phyloP scores from a whole-genome alignment of 2,329 filamentous ascomycete species.

The Sphaerostilbella broomeana region DNA sequence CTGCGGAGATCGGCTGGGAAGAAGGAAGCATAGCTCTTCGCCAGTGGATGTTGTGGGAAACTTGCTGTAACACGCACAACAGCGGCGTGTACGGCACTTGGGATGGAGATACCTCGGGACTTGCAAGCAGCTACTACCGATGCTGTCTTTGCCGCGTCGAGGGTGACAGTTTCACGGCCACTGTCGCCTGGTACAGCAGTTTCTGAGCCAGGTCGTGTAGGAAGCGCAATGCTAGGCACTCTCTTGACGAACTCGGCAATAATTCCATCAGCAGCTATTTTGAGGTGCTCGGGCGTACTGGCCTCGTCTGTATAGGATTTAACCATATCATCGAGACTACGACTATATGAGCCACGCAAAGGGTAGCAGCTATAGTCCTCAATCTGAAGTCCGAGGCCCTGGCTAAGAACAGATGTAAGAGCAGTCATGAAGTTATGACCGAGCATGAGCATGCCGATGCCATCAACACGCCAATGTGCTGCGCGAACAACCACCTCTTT shows the following conservation, averaged over 20 bases:
- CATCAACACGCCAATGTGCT: slow-evolving; percentile 26
- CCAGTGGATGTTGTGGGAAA: slow-evolving; percentile 20
- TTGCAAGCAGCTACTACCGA: slow-evolving; percentile 14
- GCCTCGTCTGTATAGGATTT: slow-evolving; percentile 21
- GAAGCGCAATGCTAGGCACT: slow-evolving; percentile 14
- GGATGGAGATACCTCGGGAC: slow-evolving; percentile 19
- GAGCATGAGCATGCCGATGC: slow-evolving; percentile 23
- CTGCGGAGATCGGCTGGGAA: slow-evolving; percentile 23
- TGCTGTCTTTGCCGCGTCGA: slow-evolving; percentile 17
- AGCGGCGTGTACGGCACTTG: slow-evolving; percentile 25
- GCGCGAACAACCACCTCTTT: slow-evolving; percentile 11
- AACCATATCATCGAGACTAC: slow-evolving; percentile 22
- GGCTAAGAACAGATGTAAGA: slow-evolving; percentile 17
- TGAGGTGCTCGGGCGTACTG: slow-evolving; percentile 16
- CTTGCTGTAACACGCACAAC: slow-evolving; percentile 22
- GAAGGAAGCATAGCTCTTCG: slow-evolving; percentile 25
- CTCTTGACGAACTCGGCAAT: slow-evolving; percentile 16
- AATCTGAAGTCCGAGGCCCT: slow-evolving; percentile 4
- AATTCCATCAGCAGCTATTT: slow-evolving; percentile 13
- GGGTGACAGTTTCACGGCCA: slow-evolving; percentile 9
- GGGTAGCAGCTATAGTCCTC: slow-evolving; percentile 1
- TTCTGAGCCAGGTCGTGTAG: slow-evolving; percentile 19
- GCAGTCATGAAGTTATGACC: slow-evolving; percentile 17
- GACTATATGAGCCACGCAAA: slow-evolving; percentile 20
- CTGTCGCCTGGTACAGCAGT: slow-evolving; percentile 18